phyloP scores from a whole-genome alignment of 1,284 basidiomycete genomes.

The Vanrija pseudolonga region DNA sequence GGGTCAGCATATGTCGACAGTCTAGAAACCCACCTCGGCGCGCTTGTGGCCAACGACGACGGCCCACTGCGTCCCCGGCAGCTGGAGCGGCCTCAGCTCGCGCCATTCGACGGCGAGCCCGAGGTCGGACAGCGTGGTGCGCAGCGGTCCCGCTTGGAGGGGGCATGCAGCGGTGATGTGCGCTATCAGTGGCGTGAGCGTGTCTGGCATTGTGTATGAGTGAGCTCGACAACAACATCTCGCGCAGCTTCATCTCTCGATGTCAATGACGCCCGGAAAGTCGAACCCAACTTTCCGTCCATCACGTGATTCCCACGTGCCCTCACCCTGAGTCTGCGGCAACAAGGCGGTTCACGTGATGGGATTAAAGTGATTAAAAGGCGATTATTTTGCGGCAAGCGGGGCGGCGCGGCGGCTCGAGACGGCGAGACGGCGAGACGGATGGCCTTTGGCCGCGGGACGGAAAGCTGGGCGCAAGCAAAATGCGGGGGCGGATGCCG shows the following conservation, averaged over 20 bases:
- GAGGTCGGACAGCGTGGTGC: conserved; percentile 45
- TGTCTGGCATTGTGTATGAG: neutral
- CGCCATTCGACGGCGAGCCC: conserved; percentile 48
- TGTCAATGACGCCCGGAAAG: too few species aligned
- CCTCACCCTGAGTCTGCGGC: too few species aligned
- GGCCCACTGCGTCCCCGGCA: conserved; percentile 36
- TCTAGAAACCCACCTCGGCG: conserved; percentile 25
- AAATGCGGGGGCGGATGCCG: too few species aligned
- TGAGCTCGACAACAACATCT: too few species aligned
- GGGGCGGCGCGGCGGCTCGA: conserved; percentile 3
- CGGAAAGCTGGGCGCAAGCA: neutral
- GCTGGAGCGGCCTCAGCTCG: conserved; percentile 30
- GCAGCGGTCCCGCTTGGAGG: conserved; percentile 41
- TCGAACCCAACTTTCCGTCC: too few species aligned
- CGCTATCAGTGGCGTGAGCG: conserved; percentile 3
- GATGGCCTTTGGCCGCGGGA: too few species aligned
- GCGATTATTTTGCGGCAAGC: neutral
- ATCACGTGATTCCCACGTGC: too few species aligned
- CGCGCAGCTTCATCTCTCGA: too few species aligned
- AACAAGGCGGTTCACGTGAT: too few species aligned
- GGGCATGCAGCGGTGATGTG: conserved; percentile 13
- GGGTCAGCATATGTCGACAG: conserved; percentile 3
- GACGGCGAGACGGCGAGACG: neutral
- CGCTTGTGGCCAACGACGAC: conserved; percentile 44
- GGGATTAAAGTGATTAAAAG: too few species aligned